Percentiles rank a stretch among this genome's conserved stretches.
Evolutionary conservation across 148 eudicot species (phyloP).

Genomic region (Rhododendron griersonianum): DNA sequence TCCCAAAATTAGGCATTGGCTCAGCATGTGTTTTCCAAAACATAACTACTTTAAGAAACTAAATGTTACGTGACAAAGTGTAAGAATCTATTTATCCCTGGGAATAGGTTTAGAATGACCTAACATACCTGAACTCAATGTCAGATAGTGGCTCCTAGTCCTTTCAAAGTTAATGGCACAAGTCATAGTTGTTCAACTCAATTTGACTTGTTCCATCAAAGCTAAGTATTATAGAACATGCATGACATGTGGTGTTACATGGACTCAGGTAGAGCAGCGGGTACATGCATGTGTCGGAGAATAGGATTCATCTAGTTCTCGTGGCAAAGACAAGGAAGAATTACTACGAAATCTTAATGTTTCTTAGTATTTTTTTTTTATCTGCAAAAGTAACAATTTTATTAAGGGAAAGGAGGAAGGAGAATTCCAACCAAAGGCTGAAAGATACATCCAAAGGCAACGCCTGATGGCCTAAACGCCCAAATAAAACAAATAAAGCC

Average conservation of each 20-base stretch:
- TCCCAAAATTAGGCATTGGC: background rate
- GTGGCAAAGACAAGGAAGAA: background rate
- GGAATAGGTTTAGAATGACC: background rate
- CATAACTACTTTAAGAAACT: background rate
- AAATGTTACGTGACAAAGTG: background rate
- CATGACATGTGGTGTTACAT: background rate
- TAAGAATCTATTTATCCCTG: background rate
- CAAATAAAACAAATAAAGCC: no score
- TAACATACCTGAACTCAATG: background rate
- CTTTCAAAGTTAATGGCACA: background rate
- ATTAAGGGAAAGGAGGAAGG: no score
- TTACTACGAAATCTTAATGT: background rate
- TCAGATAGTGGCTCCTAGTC: background rate
- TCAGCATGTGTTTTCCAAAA: background rate
- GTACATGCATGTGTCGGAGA: background rate
- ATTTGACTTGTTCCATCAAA: background rate
- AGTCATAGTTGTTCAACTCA: background rate
- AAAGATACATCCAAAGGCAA: no score
- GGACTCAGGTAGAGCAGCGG: background rate
- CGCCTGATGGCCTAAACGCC: no score
- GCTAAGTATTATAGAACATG: background rate
- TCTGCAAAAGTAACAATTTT: no score
- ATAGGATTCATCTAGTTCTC: background rate
- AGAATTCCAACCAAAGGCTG: no score
- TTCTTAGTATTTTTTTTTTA: background rate